phyloP scores from a whole-genome alignment of 371 early-diverging fungal genomes.

The Batrachochytrium dendrobatidis region DNA sequence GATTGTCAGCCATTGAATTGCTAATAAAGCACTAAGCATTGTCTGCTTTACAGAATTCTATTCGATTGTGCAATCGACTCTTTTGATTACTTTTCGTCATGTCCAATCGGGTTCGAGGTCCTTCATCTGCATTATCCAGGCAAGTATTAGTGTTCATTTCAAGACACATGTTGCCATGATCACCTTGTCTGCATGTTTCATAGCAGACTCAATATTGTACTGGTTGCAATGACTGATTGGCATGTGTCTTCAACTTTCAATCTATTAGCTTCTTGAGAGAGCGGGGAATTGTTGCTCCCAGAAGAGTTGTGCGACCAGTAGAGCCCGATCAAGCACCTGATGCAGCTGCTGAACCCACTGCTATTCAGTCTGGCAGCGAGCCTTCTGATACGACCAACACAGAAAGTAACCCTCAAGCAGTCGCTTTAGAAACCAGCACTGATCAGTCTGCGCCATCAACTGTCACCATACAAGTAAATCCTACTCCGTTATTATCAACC shows the following conservation, averaged over 20 bases:
- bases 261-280: constrained; percentile 57
- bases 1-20: too few species aligned
- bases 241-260: neutral
- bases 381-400: neutral
- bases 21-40: too few species aligned
- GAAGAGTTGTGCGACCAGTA: constrained; percentile 25
- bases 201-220: neutral
- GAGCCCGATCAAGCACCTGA: constrained; percentile 4
- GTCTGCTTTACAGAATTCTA: too few species aligned
- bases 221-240: neutral
- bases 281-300: constrained; percentile 57
- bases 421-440: neutral
- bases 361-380: constrained; percentile 7
- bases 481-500: neutral
- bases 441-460: constrained; percentile 3
- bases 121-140: constrained; percentile 59
- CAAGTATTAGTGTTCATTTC: neutral
- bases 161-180: too few species aligned
- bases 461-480: neutral
- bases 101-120: constrained; percentile 56
- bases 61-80: too few species aligned
- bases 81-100: too few species aligned
- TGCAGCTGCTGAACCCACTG: constrained; percentile 2
- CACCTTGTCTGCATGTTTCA: neutral
- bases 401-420: neutral